Base-by-base conservation (phyloP, 2,329 filamentous ascomycete species). In the Exophiala phaeomuriformis region DNA sequence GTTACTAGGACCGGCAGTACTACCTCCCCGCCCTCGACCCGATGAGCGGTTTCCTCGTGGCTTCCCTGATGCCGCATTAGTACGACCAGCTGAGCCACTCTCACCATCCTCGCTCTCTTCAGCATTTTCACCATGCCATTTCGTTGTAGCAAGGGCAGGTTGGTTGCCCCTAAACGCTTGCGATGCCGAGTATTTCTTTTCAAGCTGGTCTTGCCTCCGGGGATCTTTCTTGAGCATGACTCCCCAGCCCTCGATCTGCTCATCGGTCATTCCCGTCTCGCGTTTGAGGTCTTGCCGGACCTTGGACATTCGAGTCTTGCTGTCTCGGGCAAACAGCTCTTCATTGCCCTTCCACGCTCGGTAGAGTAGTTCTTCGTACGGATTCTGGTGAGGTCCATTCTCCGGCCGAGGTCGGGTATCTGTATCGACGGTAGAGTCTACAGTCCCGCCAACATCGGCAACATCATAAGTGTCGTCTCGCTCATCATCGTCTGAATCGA, bases 391-490 rank as follows among this genome's bases (percentile, higher is more conserved):
- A 40, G 28, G 54, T 4, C 7, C 36, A 33, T 31, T 49, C 28
- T 53, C 51, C 10, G 47, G 48, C 10, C 48, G 47, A 28, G 53
- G 52, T 49, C 57, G 51, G 6, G 51, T 55, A 42, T 60, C 58
- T 1, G 55, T 59, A 39, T 62, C 58, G 2, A 67, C 68, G 3
- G 72, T 71, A 12, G 78, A 76, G 62, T 95, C 90, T 2, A 96
- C 83, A 0, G 87, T 88, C 27, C 91, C 90, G 35, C 93, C 93
- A 1, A 97, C 89, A 65, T 97, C 93, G 47, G 83, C 88, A 1
- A 85, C 82, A 64, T 98, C 93, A 66, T 98, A 98, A 0, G 91
- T 97, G 68, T 98, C 93, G 68, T 98, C 93, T 35, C 90, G 82
- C 72, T 98, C 93, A 67, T 98, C 93, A 61, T 97, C 93, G 63